phyloP scores from a whole-genome alignment of 331 rosid species.

The Malus hybrid region DNA sequence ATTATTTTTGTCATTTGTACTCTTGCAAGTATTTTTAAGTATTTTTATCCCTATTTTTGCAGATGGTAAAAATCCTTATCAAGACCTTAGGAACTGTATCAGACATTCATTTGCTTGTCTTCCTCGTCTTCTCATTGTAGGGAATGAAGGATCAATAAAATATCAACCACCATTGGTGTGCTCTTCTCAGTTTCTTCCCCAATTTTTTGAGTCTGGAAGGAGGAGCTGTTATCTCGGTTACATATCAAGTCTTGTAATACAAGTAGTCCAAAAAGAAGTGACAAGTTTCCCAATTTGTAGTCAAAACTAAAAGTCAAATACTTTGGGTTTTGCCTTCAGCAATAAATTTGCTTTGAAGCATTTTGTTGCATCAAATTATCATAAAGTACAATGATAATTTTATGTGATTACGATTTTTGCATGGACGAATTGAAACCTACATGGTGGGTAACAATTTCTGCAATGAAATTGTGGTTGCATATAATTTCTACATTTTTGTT shows the following conservation, averaged over 20 bases:
- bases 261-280: neutral
- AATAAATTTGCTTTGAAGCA: neutral
- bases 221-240: neutral
- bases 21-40: no score
- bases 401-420: neutral
- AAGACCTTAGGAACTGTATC: neutral
- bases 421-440: neutral
- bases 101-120: neutral
- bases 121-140: neutral
- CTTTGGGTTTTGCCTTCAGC: neutral
- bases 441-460: neutral
- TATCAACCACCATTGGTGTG: neutral
- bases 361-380: neutral
- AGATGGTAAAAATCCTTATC: no score
- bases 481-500: neutral
- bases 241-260: neutral
- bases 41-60: no score
- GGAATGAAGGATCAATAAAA: conserved; percentile 1
- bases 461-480: neutral
- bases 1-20: no score
- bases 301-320: neutral
- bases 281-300: neutral
- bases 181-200: conserved; percentile 1
- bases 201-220: neutral
- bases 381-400: neutral